Base-by-base conservation (phyloP, 495 filamentous ascomycete genomes). In the Neurospora sp. region DNA sequence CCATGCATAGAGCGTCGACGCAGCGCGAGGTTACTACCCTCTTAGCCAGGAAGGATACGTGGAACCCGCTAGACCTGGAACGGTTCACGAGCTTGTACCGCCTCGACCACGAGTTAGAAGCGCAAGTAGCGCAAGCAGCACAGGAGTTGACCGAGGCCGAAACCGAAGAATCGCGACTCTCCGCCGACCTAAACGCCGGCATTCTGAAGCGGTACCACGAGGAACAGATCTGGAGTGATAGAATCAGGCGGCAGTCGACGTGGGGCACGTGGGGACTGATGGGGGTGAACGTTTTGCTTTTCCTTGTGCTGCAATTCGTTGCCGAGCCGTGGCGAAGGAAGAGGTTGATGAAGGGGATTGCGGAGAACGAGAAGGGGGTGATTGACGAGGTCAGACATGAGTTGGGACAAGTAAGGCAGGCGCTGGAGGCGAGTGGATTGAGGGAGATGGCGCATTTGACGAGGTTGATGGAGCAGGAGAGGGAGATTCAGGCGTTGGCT, bases 201-300 rank as follows among this genome's bases (percentile, higher is more conserved):
- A 98, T 98, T 73, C 85, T 98, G 40, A 90, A 90, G 39, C 90
- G 96, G 38, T 99, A 99, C 83, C 96, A 99, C 83, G 96, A 99
- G 82, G 96, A 99, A 83, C 96, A 99, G 85, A 97, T 99, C 69
- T 99, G 96, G 96, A 95, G 92, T 77, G 96, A 99, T 79, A 96
- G 97, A 79, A 99, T 99, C 79, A 88, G 96, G 54, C 86, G 96
- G 74, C 97, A 97, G 88, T 93, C 90, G 77, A 98, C 96, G 6
- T 99, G 96, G 96, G 94, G 96, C 31, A 99, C 96, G 3, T 98
- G 96, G 91, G 96, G 96, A 0, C 83, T 99, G 76, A 98, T 99
- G 96, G 95, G 96, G 8, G 87, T 98, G 60, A 99, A 99, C 77
- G 91, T 98, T 4, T 81, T 98, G 46, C 80, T 99, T 46, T 94